A percentile compares a stretch with the other conserved stretches of the same genome.
These are phyloP conservation scores for Populus alba DNA, from an alignment of 345 rosid genomes.

Conservation along the genomic window DNA sequence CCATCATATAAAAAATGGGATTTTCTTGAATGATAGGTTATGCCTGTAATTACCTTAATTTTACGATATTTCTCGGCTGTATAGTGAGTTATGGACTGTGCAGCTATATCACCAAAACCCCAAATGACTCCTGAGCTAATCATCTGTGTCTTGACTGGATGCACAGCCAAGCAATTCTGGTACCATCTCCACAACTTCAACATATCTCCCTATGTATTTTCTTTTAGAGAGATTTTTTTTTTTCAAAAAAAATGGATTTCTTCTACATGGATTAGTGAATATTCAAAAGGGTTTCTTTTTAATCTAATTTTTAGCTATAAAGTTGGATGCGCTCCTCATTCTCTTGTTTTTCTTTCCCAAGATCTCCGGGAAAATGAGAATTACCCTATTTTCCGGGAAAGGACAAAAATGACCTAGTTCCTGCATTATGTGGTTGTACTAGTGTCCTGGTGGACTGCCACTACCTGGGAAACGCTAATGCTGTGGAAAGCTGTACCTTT, in stretches of 20 bases:
- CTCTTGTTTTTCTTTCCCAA: not conserved
- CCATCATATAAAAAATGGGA: not conserved
- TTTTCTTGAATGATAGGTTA: not conserved
- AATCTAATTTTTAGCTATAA: not conserved
- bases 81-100: slow-evolving; percentile 34
- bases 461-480: too few relatives aligned
- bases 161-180: slow-evolving; percentile 37
- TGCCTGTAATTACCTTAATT: slow-evolving; percentile 18
- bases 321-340: not conserved
- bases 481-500: too few relatives aligned
- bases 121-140: slow-evolving; percentile 45
- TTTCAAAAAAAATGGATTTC: not conserved
- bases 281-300: not conserved
- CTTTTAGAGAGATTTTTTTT: not conserved
- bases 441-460: not conserved
- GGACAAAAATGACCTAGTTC: not conserved
- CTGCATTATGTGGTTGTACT: not conserved
- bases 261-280: not conserved
- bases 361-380: not conserved
- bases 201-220: slow-evolving; percentile 10
- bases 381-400: too few relatives aligned
- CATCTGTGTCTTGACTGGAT: slow-evolving; percentile 43
- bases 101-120: slow-evolving; percentile 46
- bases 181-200: slow-evolving; percentile 40
- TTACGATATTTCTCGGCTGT: slow-evolving; percentile 18